Conservation (phyloP, 2,329 filamentous ascomycete genomes). For the Dactylellina haptotyla region DNA sequence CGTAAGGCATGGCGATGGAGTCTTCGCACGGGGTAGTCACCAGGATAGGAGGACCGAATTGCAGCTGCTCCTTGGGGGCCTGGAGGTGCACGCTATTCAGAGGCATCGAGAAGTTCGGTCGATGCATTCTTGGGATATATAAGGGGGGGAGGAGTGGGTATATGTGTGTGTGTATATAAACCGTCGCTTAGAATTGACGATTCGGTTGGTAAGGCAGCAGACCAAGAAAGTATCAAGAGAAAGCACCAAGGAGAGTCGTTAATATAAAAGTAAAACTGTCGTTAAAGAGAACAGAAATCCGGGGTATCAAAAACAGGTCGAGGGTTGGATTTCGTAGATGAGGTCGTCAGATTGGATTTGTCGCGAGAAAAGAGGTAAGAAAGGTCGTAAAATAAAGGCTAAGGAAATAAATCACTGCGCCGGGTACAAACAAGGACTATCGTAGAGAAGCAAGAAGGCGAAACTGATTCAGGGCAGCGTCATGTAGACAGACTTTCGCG, state of each 20-base stretch:
- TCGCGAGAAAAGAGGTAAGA: background rate
- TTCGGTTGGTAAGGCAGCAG: slow-evolving; percentile 21
- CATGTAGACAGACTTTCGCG: slow-evolving; percentile 35
- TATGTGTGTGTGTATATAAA: slow-evolving; percentile 9
- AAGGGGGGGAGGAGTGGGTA: background rate
- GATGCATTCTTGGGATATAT: slow-evolving; percentile 31
- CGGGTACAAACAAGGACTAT: slow-evolving; percentile 35
- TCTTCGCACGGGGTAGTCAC: slow-evolving; percentile 49
- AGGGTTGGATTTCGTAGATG: slow-evolving; percentile 12
- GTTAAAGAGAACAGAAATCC: slow-evolving; percentile 29
- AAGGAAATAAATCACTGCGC: slow-evolving; percentile 33
- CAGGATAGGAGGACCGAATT: slow-evolving; percentile 39
- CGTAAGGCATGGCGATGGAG: slow-evolving; percentile 20
- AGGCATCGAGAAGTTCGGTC: slow-evolving; percentile 43
- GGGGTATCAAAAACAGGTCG: slow-evolving; percentile 48
- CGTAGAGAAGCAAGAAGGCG: slow-evolving; percentile 34
- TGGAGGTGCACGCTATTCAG: slow-evolving; percentile 30
- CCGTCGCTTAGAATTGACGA: background rate
- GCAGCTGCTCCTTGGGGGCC: slow-evolving; percentile 27
- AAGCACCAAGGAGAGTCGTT: slow-evolving; percentile 50
- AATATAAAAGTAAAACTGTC: slow-evolving; percentile 13
- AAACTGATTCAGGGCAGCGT: slow-evolving; percentile 23
- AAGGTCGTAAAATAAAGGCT: slow-evolving; percentile 45
- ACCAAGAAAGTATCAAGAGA: slow-evolving; percentile 24
- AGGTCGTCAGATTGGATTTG: slow-evolving; percentile 20